Conservation (phyloP, 371 early-diverging fungal species). For the Lichtheimia ramosa region DNA sequence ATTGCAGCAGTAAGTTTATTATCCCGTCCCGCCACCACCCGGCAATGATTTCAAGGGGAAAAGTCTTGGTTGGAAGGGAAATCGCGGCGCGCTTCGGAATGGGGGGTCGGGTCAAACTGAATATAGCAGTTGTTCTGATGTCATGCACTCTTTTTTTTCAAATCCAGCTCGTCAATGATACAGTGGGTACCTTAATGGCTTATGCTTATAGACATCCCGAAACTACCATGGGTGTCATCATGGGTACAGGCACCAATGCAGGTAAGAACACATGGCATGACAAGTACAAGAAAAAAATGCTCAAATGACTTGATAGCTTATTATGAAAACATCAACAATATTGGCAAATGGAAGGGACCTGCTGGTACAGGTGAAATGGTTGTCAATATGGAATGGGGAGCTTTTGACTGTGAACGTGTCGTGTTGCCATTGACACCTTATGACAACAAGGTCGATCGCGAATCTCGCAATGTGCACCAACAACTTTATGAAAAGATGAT, state of each 20-base stretch:
- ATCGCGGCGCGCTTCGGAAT: background rate
- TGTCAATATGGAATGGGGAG: slow-evolving; percentile 73
- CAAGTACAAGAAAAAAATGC: background rate
- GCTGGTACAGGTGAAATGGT: slow-evolving; percentile 51
- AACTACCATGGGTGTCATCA: slow-evolving; percentile 85
- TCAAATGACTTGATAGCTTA: slow-evolving; percentile 46
- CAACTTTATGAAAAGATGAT: slow-evolving; percentile 82
- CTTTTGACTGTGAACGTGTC: slow-evolving; percentile 64
- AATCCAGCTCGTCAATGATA: slow-evolving; percentile 85
- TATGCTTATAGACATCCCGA: slow-evolving; percentile 81
- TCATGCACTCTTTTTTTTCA: background rate
- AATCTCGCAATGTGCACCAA: slow-evolving; percentile 58
- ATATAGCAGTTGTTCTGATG: background rate
- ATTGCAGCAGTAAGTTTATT: slow-evolving; percentile 65
- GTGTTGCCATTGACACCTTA: slow-evolving; percentile 69
- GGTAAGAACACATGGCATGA: slow-evolving; percentile 52
- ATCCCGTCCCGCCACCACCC: background rate
- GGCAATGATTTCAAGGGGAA: background rate
- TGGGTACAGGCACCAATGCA: slow-evolving; percentile 96
- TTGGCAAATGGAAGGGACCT: slow-evolving; percentile 64
- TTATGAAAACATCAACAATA: slow-evolving; percentile 70
- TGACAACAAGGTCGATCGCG: slow-evolving; percentile 65
- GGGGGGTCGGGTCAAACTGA: background rate
- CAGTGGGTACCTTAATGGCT: slow-evolving; percentile 90
- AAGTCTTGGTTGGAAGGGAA: background rate